Evolutionary conservation across 805 yeast genomes (phyloP).

Genomic region (Myxozyma melibiosi): DNA sequence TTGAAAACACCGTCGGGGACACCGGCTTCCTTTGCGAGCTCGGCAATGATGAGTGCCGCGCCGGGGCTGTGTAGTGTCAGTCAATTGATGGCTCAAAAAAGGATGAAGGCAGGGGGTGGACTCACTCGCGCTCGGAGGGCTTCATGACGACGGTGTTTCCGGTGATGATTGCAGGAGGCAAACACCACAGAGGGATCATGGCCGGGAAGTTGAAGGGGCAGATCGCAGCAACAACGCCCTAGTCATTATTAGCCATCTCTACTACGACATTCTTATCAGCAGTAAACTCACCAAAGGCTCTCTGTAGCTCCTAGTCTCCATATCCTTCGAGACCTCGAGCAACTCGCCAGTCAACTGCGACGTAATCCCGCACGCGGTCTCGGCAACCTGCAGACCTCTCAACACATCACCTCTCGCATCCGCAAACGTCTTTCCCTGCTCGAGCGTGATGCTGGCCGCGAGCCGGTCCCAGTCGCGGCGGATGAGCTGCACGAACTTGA

Average conservation of each 20-base stretch:
- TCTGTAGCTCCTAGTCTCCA: slow-evolving; percentile 78
- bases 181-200: slow-evolving; percentile 74
- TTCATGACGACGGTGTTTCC: slow-evolving; percentile 75
- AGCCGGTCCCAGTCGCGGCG: slow-evolving; percentile 67
- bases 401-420: slow-evolving; percentile 77
- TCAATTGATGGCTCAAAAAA: not conserved
- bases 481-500: slow-evolving; percentile 66
- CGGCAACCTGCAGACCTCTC: slow-evolving; percentile 78
- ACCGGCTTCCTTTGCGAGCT: slow-evolving; percentile 71
- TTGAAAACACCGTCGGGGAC: slow-evolving; percentile 68
- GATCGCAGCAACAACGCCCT: slow-evolving; percentile 74
- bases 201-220: slow-evolving; percentile 85
- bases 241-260: too few species aligned
- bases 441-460: slow-evolving; percentile 64
- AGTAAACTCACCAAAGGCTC: slow-evolving; percentile 42
- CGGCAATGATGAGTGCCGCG: slow-evolving; percentile 72
- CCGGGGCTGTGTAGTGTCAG: slow-evolving; percentile 53
- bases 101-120: too few species aligned
- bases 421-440: slow-evolving; percentile 76
- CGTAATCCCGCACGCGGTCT: slow-evolving; percentile 63
- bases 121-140: slow-evolving; percentile 64
- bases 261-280: not conserved
- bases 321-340: slow-evolving; percentile 68
- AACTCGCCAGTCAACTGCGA: slow-evolving; percentile 63
- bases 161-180: slow-evolving; percentile 64